These are phyloP conservation scores for Camelina hispida DNA, from an alignment of 345 rosid species.

Conservation along the genomic window DNA sequence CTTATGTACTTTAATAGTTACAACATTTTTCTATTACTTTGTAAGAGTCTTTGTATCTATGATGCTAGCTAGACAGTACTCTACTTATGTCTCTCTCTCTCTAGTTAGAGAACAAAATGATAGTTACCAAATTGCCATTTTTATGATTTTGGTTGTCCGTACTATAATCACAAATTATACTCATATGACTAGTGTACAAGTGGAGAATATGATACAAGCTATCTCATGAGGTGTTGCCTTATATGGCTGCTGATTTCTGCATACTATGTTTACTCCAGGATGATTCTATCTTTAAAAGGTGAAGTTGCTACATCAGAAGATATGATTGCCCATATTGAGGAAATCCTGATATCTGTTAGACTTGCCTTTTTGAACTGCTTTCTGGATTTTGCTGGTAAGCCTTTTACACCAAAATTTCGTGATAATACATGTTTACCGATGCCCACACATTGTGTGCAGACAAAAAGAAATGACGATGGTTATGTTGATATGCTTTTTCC, in stretches of 20 bases:
- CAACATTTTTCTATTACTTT: neutral
- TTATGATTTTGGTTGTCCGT: conserved; percentile 6
- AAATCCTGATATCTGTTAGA: conserved; percentile 79
- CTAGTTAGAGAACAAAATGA: conserved; percentile 3
- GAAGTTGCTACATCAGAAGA: conserved; percentile 80
- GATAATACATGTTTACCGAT: neutral
- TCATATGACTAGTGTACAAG: too few species aligned
- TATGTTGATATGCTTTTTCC: conserved; percentile 26
- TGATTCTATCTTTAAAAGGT: conserved; percentile 74
- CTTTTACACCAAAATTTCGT: neutral
- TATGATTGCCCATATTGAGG: conserved; percentile 68
- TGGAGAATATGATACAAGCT: too few species aligned
- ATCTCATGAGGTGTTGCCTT: neutral
- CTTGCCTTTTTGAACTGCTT: conserved; percentile 85
- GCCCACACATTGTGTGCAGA: too few species aligned
- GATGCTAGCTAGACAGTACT: conserved; percentile 9
- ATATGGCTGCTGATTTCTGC: conserved; percentile 1
- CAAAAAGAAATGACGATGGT: neutral
- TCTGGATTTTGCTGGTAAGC: conserved; percentile 86
- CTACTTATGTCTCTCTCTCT: neutral
- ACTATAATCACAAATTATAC: neutral
- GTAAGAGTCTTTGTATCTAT: neutral
- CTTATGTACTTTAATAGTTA: conserved; percentile 7
- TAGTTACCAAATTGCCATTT: conserved; percentile 1
- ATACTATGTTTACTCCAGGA: conserved; percentile 51